A percentile compares a stretch with the other conserved stretches of the same genome.
Evolutionary conservation across 1,284 basidiomycete genomes (phyloP).

Genomic region (Anthracocystis setariae): DNA sequence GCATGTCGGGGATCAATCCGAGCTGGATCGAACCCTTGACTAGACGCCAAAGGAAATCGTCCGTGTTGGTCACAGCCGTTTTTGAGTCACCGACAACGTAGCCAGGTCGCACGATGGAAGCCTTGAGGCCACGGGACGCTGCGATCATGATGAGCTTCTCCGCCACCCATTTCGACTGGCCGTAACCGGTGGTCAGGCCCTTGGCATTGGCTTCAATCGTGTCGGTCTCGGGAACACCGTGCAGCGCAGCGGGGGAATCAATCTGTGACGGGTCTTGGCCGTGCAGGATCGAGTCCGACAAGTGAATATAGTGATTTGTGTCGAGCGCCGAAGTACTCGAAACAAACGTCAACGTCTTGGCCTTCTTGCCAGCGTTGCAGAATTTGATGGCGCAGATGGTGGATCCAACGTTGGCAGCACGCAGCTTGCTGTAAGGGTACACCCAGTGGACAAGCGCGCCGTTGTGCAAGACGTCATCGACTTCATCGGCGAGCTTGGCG

Average conservation of each 20-base stretch:
- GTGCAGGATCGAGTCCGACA: slow-evolving; percentile 75
- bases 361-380: slow-evolving; percentile 73
- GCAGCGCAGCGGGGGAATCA: slow-evolving; percentile 34
- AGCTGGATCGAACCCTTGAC: slow-evolving; percentile 98
- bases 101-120: slow-evolving; percentile 89
- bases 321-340: slow-evolving; percentile 95
- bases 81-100: slow-evolving; percentile 94
- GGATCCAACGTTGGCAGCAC: slow-evolving; percentile 88
- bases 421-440: slow-evolving; percentile 93
- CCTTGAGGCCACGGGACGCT: slow-evolving; percentile 83
- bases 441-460: slow-evolving; percentile 99
- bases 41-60: slow-evolving; percentile 98
- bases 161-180: slow-evolving; percentile 98
- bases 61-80: slow-evolving; percentile 89
- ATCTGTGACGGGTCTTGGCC: slow-evolving; percentile 33
- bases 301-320: slow-evolving; percentile 85
- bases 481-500: slow-evolving; percentile 77
- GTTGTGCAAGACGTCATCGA: slow-evolving; percentile 91
- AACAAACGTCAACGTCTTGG: slow-evolving; percentile 88
- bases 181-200: slow-evolving; percentile 88
- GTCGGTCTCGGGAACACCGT: slow-evolving; percentile 86
- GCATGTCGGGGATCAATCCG: slow-evolving; percentile 93
- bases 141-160: slow-evolving; percentile 94
- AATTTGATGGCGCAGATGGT: slow-evolving; percentile 86
- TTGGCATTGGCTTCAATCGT: slow-evolving; percentile 86